A percentile compares a stretch with the other conserved stretches of the same genome.
These are phyloP conservation scores for Vanrija sp. DNA, from an alignment of 1,284 basidiomycete species.

Conservation along the genomic window DNA sequence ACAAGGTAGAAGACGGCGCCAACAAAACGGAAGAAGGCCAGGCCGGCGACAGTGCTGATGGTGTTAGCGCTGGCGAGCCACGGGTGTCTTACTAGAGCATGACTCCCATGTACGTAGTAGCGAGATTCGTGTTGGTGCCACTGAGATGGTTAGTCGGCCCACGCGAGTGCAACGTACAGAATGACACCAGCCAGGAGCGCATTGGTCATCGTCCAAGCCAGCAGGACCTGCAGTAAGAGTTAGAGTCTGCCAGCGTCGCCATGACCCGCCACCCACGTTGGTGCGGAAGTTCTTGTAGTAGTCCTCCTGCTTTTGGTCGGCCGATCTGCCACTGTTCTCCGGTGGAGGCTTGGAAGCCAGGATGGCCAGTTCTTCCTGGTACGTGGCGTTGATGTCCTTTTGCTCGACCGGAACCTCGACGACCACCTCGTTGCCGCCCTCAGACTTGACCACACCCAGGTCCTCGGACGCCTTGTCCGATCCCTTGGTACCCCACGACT, in stretches of 20 bases:
- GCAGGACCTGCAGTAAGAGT: slow-evolving; percentile 55
- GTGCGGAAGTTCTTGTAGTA: slow-evolving; percentile 82
- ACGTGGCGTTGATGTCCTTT: slow-evolving; percentile 79
- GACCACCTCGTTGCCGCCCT: slow-evolving; percentile 61
- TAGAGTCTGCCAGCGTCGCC: not conserved
- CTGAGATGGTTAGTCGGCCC: not conserved
- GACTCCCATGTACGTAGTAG: slow-evolving; percentile 47
- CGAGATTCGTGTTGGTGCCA: slow-evolving; percentile 31
- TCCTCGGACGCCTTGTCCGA: slow-evolving; percentile 81
- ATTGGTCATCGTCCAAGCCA: slow-evolving; percentile 81
- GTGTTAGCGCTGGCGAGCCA: not conserved
- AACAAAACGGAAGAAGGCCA: slow-evolving; percentile 75
- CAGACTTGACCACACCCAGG: slow-evolving; percentile 67
- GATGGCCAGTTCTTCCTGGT: slow-evolving; percentile 77
- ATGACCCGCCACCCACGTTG: slow-evolving; percentile 52
- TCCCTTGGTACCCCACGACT: slow-evolving; percentile 79
- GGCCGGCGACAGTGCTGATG: slow-evolving; percentile 65
- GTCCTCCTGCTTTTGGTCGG: slow-evolving; percentile 75
- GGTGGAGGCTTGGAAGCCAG: slow-evolving; percentile 69
- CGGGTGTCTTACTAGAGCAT: slow-evolving; percentile 34
- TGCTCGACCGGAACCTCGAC: slow-evolving; percentile 73
- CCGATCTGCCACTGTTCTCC: slow-evolving; percentile 37
- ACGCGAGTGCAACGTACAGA: slow-evolving; percentile 51
- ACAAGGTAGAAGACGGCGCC: slow-evolving; percentile 74
- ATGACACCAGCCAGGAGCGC: slow-evolving; percentile 70